Evolutionary conservation across 805 yeast species (phyloP).

Genomic region (Tetrapisispora taiwanensis): DNA sequence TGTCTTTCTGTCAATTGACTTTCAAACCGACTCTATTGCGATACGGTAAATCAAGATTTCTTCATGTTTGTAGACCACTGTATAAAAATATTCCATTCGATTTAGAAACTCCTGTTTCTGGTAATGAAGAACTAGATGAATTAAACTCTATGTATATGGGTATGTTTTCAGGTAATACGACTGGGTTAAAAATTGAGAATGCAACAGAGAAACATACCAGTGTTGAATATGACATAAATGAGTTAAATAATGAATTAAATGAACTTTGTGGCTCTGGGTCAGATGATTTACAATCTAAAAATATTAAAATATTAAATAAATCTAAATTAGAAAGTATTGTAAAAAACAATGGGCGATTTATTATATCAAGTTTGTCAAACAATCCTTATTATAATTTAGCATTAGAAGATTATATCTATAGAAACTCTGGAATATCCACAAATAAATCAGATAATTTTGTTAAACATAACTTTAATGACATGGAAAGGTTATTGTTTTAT

Average conservation of each 20-base stretch:
- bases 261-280: constrained; percentile 19
- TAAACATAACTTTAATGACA: constrained; percentile 9
- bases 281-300: constrained; percentile 7
- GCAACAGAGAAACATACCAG: not conserved
- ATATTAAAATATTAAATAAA: not conserved
- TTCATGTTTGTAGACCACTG: not conserved
- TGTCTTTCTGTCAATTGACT: no score
- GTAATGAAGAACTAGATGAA: constrained; percentile 23
- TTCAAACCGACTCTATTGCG: not conserved
- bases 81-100: not conserved
- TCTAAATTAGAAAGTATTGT: constrained; percentile 18
- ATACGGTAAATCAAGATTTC: not conserved
- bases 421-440: constrained; percentile 41
- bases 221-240: constrained; percentile 21
- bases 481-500: constrained; percentile 59
- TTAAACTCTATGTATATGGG: constrained; percentile 30
- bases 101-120: not conserved
- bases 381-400: constrained; percentile 75
- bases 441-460: constrained; percentile 7
- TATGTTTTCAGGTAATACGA: constrained; percentile 16
- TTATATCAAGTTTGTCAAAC: constrained; percentile 39
- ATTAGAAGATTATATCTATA: constrained; percentile 68
- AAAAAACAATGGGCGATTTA: constrained; percentile 41
- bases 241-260: constrained; percentile 27
- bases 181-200: no score